A percentile compares a stretch with the other conserved stretches of the same genome.
Conservation (phyloP, 2,329 filamentous ascomycete genomes). For the Xylariaceae sp. region DNA sequence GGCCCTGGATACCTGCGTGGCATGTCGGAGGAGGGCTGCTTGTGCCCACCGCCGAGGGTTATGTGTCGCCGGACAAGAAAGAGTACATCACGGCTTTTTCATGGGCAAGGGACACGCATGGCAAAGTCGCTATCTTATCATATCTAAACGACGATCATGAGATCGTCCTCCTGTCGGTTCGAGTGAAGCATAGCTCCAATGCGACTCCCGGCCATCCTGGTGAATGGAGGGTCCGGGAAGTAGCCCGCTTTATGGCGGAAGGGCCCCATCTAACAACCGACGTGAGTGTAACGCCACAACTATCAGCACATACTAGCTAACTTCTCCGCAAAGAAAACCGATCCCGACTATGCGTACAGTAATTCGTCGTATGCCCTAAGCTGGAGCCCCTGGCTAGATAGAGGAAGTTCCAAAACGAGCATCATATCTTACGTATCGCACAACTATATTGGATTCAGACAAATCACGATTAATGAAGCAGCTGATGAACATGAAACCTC, state of each 20-base stretch:
- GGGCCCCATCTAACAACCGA: conserved; percentile 51
- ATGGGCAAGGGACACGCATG: conserved; percentile 56
- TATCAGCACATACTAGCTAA: conserved; percentile 5
- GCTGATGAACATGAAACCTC: conserved; percentile 48
- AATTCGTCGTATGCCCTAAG: conserved; percentile 58
- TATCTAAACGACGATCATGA: conserved; percentile 59
- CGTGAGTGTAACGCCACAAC: conserved; percentile 42
- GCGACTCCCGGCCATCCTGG: conserved; percentile 30
- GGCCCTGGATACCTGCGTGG: conserved; percentile 62
- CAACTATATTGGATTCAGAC: conserved; percentile 63
- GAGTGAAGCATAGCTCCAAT: conserved; percentile 42
- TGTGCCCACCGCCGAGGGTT: conserved; percentile 50
- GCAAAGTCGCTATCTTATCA: conserved; percentile 54
- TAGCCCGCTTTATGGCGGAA: conserved; percentile 54
- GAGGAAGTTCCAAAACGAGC: conserved; percentile 46
- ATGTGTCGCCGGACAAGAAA: conserved; percentile 40
- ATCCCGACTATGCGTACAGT: conserved; percentile 57
- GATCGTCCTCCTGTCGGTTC: conserved; percentile 58
- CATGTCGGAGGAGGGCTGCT: conserved; percentile 60
- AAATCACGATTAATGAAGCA: conserved; percentile 49
- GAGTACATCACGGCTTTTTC: conserved; percentile 57
- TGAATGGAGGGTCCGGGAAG: conserved; percentile 58
- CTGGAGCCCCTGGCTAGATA: conserved; percentile 61
- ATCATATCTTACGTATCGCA: conserved; percentile 58
- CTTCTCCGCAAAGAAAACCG: conserved; percentile 37